phyloP scores from a whole-genome alignment of 78 protist species.

The Bigelowiella natans region DNA sequence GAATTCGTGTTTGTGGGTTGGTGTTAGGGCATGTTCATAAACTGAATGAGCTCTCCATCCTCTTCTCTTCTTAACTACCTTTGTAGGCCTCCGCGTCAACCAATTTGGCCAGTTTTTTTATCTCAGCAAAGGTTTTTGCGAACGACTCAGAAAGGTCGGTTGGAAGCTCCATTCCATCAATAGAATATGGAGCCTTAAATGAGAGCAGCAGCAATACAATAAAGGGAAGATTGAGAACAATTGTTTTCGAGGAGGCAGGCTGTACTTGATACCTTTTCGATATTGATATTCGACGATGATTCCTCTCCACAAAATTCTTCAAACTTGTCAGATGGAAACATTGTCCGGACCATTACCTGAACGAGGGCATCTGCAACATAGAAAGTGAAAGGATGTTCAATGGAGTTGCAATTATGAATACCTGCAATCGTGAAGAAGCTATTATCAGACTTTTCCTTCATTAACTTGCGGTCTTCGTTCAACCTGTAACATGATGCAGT shows the following conservation, averaged over 20 bases:
- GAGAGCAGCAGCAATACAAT: not conserved
- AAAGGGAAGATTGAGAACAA: not conserved
- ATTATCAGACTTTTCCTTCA: not conserved
- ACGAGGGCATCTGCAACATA: not conserved
- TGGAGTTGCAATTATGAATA: not conserved
- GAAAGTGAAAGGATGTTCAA: not conserved
- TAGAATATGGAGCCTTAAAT: not conserved
- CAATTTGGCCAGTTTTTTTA: not conserved
- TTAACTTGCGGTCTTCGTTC: not conserved
- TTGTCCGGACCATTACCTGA: not conserved
- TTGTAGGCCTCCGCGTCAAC: not conserved
- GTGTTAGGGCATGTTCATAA: not conserved
- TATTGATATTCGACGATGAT: not conserved
- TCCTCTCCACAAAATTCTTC: not conserved
- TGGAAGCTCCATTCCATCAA: not conserved
- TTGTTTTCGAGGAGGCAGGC: not conserved
- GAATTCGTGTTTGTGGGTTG: not conserved
- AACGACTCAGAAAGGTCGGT: not conserved
- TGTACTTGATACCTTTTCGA: not conserved
- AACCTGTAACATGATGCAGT: not conserved
- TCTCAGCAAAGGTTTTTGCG: not conserved
- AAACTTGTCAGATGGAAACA: not conserved
- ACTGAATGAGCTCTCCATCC: not conserved
- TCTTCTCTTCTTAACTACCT: too few species aligned
- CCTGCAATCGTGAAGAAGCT: not conserved